Percentiles rank a stretch among this genome's conserved stretches.
Evolutionary conservation across 2,329 filamentous ascomycete genomes (phyloP).

Genomic region (Stemphylium lycopersici): DNA sequence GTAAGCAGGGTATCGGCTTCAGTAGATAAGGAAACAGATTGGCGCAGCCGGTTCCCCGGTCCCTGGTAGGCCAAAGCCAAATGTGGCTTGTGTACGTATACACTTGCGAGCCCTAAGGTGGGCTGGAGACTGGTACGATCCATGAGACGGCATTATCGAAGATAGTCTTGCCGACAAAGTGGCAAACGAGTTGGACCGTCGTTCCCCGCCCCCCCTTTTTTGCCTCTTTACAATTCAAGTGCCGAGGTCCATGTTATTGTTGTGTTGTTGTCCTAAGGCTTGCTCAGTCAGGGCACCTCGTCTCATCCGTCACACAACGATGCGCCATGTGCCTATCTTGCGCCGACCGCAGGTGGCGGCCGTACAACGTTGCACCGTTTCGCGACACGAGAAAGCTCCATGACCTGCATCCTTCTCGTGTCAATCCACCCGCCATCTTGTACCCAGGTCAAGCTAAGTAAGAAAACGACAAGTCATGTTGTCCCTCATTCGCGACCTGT

Average conservation of each 20-base stretch:
- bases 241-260: too few relatives aligned
- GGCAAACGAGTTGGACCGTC: too few relatives aligned
- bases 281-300: background rate
- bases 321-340: conserved; percentile 20
- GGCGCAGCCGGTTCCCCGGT: conserved; percentile 25
- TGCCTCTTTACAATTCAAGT: too few relatives aligned
- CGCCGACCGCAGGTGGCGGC: conserved; percentile 7
- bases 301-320: conserved; percentile 10
- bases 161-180: too few relatives aligned
- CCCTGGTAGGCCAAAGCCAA: conserved; percentile 4
- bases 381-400: conserved; percentile 10
- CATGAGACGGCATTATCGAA: too few relatives aligned
- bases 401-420: too few relatives aligned
- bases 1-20: conserved; percentile 10
- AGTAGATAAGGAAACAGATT: conserved; percentile 11
- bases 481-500: too few relatives aligned
- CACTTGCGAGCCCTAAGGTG: background rate
- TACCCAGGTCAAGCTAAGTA: too few relatives aligned
- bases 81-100: background rate
- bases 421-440: background rate
- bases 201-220: too few relatives aligned
- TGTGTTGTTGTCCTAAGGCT: too few relatives aligned
- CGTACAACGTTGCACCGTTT: conserved; percentile 20
- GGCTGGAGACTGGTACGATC: too few relatives aligned
- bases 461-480: too few relatives aligned